These are phyloP conservation scores for Saksenaea vasiformis DNA, from an alignment of 371 early-diverging fungal genomes.

Conservation along the genomic window DNA sequence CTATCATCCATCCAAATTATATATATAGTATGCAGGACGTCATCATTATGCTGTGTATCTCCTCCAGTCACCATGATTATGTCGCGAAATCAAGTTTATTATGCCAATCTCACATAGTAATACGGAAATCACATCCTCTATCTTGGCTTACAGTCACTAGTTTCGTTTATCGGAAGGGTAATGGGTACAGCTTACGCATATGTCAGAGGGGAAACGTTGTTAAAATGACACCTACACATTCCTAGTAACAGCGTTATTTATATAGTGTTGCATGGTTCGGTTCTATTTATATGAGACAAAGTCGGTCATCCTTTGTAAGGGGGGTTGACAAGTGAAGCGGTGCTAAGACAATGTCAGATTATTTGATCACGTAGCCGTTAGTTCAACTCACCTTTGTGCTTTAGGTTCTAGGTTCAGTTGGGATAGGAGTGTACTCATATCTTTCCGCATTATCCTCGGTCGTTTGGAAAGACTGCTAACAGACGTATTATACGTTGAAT, in stretches of 20 bases:
- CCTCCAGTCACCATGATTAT: too few relatives aligned
- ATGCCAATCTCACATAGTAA: background rate
- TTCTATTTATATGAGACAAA: constrained; percentile 3
- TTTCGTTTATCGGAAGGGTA: too few relatives aligned
- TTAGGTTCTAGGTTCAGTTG: constrained; percentile 11
- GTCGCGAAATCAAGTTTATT: background rate
- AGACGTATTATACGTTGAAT: constrained; percentile 3
- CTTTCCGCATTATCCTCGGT: constrained; percentile 10
- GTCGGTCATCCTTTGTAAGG: constrained; percentile 13
- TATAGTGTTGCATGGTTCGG: background rate
- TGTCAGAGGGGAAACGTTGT: too few relatives aligned
- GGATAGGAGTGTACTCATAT: constrained; percentile 13
- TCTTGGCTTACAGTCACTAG: too few relatives aligned
- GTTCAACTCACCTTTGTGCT: constrained; percentile 7
- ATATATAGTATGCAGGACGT: too few relatives aligned
- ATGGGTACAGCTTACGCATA: too few relatives aligned
- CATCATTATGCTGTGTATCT: too few relatives aligned
- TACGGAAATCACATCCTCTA: too few relatives aligned
- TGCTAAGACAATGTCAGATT: background rate
- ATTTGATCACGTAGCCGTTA: background rate
- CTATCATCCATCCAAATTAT: too few relatives aligned
- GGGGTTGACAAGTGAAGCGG: constrained; percentile 21
- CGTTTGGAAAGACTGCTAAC: constrained; percentile 6
- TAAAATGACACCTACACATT: background rate
- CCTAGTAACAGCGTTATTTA: background rate